These are phyloP conservation scores for Boletus mariae DNA, from an alignment of 1,284 basidiomycete species.

Conservation along the genomic window DNA sequence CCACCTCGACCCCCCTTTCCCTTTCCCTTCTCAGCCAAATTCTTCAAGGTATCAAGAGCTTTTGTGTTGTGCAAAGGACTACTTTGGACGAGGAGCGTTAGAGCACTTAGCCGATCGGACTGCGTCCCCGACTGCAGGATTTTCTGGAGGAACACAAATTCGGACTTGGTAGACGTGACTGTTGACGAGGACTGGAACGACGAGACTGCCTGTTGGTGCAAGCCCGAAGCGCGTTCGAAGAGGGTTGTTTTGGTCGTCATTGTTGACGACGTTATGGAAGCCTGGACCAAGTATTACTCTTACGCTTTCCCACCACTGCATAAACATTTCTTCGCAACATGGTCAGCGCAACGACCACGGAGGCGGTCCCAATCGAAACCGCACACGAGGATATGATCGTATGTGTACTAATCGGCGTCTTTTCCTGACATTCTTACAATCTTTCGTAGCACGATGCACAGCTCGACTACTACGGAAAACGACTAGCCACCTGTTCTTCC, in stretches of 20 bases:
- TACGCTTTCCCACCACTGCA: background rate
- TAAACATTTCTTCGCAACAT: constrained; percentile 3
- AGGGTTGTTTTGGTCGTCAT: constrained; percentile 23
- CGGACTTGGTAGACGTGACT: constrained; percentile 45
- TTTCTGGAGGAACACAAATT: constrained; percentile 78
- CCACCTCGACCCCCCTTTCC: constrained; percentile 90
- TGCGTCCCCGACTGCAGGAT: constrained; percentile 88
- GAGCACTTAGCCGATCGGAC: constrained; percentile 89
- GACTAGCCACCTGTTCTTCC: constrained; percentile 94
- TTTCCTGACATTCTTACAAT: background rate
- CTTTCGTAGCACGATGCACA: constrained; percentile 87
- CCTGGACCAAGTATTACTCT: no score
- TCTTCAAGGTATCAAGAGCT: constrained; percentile 72
- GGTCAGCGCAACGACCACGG: constrained; percentile 47
- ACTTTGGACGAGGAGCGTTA: constrained; percentile 88
- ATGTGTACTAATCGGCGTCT: constrained; percentile 30
- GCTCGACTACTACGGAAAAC: constrained; percentile 95
- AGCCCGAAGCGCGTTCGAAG: constrained; percentile 44
- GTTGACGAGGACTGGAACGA: constrained; percentile 45
- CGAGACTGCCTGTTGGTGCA: constrained; percentile 51
- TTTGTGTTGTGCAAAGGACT: constrained; percentile 88
- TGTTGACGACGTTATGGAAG: no score
- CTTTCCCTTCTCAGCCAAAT: constrained; percentile 72
- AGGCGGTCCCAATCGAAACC: constrained; percentile 82
- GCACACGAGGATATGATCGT: constrained; percentile 96